Evolutionary conservation across 2,329 filamentous ascomycete species (phyloP).

Genomic region (Xylaria sp.): DNA sequence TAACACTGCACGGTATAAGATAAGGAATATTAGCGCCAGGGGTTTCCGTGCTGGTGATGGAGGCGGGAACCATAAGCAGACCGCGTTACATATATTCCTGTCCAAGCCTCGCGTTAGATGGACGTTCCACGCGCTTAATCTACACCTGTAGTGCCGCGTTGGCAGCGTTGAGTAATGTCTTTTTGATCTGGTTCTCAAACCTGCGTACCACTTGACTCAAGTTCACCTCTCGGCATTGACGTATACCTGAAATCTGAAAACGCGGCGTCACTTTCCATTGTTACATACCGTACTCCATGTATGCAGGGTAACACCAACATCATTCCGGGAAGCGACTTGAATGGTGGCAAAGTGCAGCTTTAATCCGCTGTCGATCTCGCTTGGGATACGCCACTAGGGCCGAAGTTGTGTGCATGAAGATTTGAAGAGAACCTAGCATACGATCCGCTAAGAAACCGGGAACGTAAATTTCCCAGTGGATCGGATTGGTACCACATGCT

Average conservation of each 20-base stretch:
- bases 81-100: background rate
- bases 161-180: background rate
- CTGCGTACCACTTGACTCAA: background rate
- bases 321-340: slow-evolving; percentile 3
- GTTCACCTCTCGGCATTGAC: background rate
- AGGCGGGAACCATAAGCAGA: background rate
- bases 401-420: background rate
- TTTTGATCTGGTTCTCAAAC: background rate
- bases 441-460: background rate
- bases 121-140: background rate
- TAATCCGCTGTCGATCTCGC: background rate
- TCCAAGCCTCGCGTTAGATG: background rate
- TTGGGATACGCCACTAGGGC: background rate
- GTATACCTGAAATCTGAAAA: background rate
- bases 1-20: background rate
- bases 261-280: background rate
- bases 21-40: background rate
- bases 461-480: background rate
- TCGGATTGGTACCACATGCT: background rate
- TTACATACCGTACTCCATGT: background rate
- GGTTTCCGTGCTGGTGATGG: background rate
- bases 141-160: background rate
- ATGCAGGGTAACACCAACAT: background rate
- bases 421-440: background rate
- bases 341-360: background rate